Evolutionary conservation across 2,329 filamentous ascomycete species (phyloP).

Genomic region (Mycocentrospora acerina): DNA sequence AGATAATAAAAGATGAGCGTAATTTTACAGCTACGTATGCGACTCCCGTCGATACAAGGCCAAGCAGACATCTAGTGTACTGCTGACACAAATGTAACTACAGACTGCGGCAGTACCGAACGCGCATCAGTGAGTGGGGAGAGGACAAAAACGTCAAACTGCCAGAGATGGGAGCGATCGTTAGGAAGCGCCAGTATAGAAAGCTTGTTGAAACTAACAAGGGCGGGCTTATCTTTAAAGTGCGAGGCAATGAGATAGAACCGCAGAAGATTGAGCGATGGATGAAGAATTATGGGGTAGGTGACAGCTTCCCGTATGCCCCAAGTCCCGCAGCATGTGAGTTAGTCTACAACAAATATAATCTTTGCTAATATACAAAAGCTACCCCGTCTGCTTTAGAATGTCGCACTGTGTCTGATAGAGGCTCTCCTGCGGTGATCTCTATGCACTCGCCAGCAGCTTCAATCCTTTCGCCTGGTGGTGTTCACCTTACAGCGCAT

Average conservation of each 20-base stretch:
- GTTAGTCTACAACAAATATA: no score
- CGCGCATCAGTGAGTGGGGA: conserved; percentile 18
- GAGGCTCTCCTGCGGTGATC: conserved; percentile 8
- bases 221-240: conserved; percentile 10
- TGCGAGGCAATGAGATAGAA: conserved; percentile 14
- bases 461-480: conserved; percentile 4
- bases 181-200: conserved; percentile 19
- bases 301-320: conserved; percentile 14
- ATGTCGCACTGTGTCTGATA: conserved; percentile 16
- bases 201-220: conserved; percentile 18
- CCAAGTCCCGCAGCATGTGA: conserved; percentile 19
- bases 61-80: background rate
- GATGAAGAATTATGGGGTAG: conserved; percentile 19
- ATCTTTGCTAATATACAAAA: conserved; percentile 15
- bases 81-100: conserved; percentile 1
- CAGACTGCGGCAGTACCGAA: conserved; percentile 22
- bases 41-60: background rate
- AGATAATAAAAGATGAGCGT: conserved; percentile 10
- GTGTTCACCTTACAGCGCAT: no score
- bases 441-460: conserved; percentile 8
- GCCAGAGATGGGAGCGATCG: conserved; percentile 22
- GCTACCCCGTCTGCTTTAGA: conserved; percentile 20
- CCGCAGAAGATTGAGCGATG: conserved; percentile 22
- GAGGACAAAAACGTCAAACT: conserved; percentile 24
- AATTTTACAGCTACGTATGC: conserved; percentile 21